phyloP scores from a whole-genome alignment of 2,329 filamentous ascomycete species.

The Arthrobotrys entomopaga region DNA sequence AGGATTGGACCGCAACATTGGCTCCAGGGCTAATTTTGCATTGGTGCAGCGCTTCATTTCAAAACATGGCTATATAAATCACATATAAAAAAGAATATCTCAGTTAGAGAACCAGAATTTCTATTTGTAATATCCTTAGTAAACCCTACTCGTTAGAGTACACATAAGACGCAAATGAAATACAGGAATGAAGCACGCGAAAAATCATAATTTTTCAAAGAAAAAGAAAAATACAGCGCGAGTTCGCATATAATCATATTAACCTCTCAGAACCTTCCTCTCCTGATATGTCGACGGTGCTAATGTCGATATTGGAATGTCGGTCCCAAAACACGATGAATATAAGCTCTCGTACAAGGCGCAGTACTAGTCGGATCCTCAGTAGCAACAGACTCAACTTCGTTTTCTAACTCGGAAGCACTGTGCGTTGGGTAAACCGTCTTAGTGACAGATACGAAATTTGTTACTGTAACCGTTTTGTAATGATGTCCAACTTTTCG shows the following conservation, averaged over 20 bases:
- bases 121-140: too few relatives aligned
- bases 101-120: too few relatives aligned
- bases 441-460: constrained; percentile 9
- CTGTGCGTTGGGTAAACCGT: neutral
- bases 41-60: too few relatives aligned
- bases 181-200: neutral
- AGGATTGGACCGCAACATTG: too few relatives aligned
- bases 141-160: too few relatives aligned
- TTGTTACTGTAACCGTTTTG: constrained; percentile 19
- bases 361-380: neutral
- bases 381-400: neutral
- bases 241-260: neutral
- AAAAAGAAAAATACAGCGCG: neutral
- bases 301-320: constrained; percentile 27
- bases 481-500: constrained; percentile 2
- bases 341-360: neutral
- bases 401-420: neutral
- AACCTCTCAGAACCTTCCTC: neutral
- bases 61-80: too few relatives aligned
- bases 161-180: too few relatives aligned
- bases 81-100: too few relatives aligned
- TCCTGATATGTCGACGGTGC: constrained; percentile 17
- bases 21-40: too few relatives aligned
- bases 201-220: neutral
- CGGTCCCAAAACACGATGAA: neutral